These are phyloP conservation scores for Starmerella tilneyi DNA, from an alignment of 805 yeast genomes.

Conservation along the genomic window DNA sequence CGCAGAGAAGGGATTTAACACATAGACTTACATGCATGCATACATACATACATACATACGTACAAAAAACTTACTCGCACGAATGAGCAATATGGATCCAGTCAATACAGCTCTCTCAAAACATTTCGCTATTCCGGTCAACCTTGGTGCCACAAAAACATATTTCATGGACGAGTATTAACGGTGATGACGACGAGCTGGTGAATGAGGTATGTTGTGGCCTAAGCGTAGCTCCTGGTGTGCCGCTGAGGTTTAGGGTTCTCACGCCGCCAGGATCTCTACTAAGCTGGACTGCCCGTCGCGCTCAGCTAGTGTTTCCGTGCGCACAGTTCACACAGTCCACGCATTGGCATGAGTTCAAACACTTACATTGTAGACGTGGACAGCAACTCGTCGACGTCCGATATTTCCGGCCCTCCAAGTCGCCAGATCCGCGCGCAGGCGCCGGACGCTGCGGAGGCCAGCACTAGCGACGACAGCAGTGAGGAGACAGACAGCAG, in stretches of 20 bases:
- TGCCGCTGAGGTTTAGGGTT: no score
- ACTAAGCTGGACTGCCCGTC: constrained; percentile 2
- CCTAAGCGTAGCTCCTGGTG: no score
- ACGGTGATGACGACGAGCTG: no score
- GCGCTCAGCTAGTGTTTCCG: no score
- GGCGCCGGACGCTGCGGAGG: not conserved
- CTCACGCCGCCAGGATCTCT: not conserved
- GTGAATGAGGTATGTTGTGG: no score
- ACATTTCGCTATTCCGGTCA: no score
- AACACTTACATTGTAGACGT: not conserved
- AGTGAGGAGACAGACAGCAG: not conserved
- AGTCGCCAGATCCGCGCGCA: not conserved
- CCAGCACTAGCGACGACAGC: not conserved
- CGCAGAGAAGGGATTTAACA: not conserved
- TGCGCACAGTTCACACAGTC: not conserved
- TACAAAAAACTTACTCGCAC: no score
- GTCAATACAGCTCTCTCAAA: no score
- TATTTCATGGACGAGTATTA: no score
- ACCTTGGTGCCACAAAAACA: no score
- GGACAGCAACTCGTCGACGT: not conserved
- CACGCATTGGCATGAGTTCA: not conserved
- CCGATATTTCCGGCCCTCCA: not conserved
- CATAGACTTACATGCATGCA: not conserved
- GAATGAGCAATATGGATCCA: no score
- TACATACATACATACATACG: not conserved